Conservation (phyloP, 78 protist genomes). For the Monosiga brevicollis region DNA sequence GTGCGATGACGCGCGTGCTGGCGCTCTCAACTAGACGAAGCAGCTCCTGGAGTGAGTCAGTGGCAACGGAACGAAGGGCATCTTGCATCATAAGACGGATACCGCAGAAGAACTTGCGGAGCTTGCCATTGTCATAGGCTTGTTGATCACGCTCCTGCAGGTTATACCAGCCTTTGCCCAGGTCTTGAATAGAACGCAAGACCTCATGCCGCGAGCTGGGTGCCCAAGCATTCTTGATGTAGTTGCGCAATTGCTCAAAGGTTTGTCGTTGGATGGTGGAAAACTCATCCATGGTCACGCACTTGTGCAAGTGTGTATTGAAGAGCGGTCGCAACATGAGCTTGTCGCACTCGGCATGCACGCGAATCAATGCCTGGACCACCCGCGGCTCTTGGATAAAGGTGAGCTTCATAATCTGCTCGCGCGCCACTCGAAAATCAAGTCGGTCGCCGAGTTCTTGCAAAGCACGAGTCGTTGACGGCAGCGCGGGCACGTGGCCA, state of each 20-base stretch:
- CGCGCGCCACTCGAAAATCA: neutral
- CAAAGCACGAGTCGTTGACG: neutral
- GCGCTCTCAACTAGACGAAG: constrained; percentile 15
- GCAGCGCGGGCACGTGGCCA: neutral
- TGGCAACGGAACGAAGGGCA: constrained; percentile 44
- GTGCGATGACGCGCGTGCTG: neutral
- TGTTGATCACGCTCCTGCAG: constrained; percentile 36
- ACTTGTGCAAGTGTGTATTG: constrained; percentile 12
- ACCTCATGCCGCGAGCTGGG: constrained; percentile 15
- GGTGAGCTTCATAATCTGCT: constrained; percentile 20
- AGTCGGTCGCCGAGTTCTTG: neutral
- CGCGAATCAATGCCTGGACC: constrained; percentile 19
- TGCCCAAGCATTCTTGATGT: constrained; percentile 22
- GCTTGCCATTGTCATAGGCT: constrained; percentile 63
- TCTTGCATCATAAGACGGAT: constrained; percentile 66
- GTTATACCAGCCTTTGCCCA: constrained; percentile 84
- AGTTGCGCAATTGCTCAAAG: neutral
- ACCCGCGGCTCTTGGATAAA: constrained; percentile 49
- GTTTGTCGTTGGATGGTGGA: constrained; percentile 28
- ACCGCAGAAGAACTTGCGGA: constrained; percentile 38
- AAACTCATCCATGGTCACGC: constrained; percentile 40
- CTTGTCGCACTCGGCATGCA: constrained; percentile 35
- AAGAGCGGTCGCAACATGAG: constrained; percentile 19
- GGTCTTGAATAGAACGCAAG: constrained; percentile 4
- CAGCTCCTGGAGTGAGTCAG: constrained; percentile 20